Evolutionary conservation across 805 yeast species (phyloP).

Genomic region (Candida oleophila): DNA sequence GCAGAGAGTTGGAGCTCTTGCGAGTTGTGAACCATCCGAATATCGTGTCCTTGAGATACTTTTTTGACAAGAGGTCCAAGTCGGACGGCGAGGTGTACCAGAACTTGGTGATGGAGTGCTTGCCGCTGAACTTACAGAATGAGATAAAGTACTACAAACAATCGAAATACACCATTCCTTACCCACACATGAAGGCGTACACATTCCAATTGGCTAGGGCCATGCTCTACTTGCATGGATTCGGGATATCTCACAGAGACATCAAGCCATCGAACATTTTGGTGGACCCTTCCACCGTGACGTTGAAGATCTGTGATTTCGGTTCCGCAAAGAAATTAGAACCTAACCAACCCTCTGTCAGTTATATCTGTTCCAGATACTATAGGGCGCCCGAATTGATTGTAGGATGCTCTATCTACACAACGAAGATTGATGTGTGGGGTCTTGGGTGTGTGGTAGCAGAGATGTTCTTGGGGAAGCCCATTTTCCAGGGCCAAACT

Average conservation of each 20-base stretch:
- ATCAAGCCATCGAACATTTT: slow-evolving; percentile 80
- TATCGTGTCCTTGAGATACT: slow-evolving; percentile 65
- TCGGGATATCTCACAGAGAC: slow-evolving; percentile 81
- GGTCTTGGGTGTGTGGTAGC: slow-evolving; percentile 96
- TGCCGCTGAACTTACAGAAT: slow-evolving; percentile 75
- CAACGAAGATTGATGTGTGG: slow-evolving; percentile 95
- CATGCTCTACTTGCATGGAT: slow-evolving; percentile 77
- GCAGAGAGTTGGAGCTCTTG: slow-evolving; percentile 75
- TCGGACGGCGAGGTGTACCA: slow-evolving; percentile 68
- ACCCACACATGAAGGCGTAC: slow-evolving; percentile 73
- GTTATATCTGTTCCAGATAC: slow-evolving; percentile 94
- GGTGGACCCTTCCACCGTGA: slow-evolving; percentile 67
- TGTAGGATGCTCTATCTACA: slow-evolving; percentile 83
- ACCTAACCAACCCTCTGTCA: slow-evolving; percentile 80
- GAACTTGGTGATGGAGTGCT: slow-evolving; percentile 82
- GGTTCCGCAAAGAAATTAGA: slow-evolving; percentile 83
- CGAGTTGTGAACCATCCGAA: slow-evolving; percentile 79
- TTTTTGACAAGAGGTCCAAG: slow-evolving; percentile 65
- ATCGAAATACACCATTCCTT: slow-evolving; percentile 60
- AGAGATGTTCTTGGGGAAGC: slow-evolving; percentile 87
- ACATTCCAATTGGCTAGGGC: slow-evolving; percentile 80
- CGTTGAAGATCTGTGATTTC: slow-evolving; percentile 78
- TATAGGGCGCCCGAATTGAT: slow-evolving; percentile 96
- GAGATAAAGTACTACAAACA: slow-evolving; percentile 71
- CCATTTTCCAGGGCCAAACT: slow-evolving; percentile 92